phyloP scores from a whole-genome alignment of 768 basidiomycete species.

The Collybia nuda region DNA sequence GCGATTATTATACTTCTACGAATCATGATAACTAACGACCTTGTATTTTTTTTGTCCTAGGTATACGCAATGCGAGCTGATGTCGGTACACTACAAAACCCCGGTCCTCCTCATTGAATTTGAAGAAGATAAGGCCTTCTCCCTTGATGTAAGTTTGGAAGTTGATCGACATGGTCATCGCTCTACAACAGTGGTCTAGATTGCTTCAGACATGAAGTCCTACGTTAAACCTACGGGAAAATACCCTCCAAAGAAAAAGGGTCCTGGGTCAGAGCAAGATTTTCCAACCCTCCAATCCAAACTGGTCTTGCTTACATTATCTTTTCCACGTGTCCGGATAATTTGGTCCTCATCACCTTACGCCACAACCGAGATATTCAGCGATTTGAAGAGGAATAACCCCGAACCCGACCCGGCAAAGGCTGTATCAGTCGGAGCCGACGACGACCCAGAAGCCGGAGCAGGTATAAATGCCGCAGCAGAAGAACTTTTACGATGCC shows the following conservation, averaged over 20 bases:
- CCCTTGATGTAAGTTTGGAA: constrained; percentile 63
- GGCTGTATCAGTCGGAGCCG: constrained; percentile 81
- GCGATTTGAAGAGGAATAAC: constrained; percentile 80
- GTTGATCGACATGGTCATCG: background rate
- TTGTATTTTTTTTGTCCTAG: constrained; percentile 41
- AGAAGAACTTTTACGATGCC: constrained; percentile 77
- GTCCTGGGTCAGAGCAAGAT: constrained; percentile 24
- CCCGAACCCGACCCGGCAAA: constrained; percentile 77
- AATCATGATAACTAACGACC: background rate
- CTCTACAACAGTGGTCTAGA: constrained; percentile 30
- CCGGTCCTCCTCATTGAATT: constrained; percentile 95
- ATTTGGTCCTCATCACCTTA: constrained; percentile 98
- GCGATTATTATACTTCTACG: constrained; percentile 24
- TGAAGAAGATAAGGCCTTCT: constrained; percentile 95
- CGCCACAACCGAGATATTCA: constrained; percentile 88
- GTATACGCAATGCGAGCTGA: constrained; percentile 95
- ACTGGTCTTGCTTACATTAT: constrained; percentile 82
- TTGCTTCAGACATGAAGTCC: constrained; percentile 63
- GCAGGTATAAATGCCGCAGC: constrained; percentile 72
- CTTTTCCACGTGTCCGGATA: constrained; percentile 89
- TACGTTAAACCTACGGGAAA: constrained; percentile 62
- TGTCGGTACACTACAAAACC: constrained; percentile 95
- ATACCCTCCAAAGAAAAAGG: constrained; percentile 55
- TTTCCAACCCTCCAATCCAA: constrained; percentile 79
- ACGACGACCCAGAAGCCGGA: constrained; percentile 66